A percentile compares a stretch with the other conserved stretches of the same genome.
Conservation (phyloP, 495 filamentous ascomycete genomes). For the Penicillium argentinense region DNA sequence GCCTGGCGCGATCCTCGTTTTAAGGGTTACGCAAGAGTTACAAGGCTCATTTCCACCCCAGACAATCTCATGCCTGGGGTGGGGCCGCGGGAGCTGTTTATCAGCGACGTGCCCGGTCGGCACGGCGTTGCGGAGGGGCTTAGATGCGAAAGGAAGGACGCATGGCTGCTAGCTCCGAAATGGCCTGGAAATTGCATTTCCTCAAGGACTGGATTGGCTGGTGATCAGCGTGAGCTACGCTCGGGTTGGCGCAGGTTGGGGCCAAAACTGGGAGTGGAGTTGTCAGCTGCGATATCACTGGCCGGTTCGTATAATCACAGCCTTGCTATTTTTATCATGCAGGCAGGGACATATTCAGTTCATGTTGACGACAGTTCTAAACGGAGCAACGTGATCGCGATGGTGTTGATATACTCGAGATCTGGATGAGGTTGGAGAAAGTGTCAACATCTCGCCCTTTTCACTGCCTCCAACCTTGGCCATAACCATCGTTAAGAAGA, state of each 20-base stretch:
- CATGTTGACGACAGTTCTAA: no score
- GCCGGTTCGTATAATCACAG: neutral
- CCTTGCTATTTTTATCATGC: slow-evolving; percentile 3
- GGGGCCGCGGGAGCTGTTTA: neutral
- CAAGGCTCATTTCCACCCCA: neutral
- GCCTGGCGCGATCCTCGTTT: no score
- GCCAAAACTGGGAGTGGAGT: neutral
- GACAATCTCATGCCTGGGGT: neutral
- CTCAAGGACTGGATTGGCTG: neutral
- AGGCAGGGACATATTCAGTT: no score
- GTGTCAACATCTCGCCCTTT: no score
- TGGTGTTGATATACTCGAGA: no score
- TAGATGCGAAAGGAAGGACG: neutral
- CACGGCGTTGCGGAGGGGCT: neutral
- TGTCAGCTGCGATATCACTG: neutral
- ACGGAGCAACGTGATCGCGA: no score
- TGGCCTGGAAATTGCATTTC: neutral
- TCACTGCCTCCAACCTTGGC: no score
- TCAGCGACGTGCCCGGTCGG: neutral
- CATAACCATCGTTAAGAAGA: no score
- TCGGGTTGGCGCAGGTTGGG: neutral
- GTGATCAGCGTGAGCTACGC: neutral
- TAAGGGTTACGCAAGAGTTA: no score
- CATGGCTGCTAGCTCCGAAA: neutral
- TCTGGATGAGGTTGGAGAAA: no score